Percentiles rank a stretch among this genome's conserved stretches.
Conservation (phyloP, 257 asterid species). For the Paulownia fortunei region DNA sequence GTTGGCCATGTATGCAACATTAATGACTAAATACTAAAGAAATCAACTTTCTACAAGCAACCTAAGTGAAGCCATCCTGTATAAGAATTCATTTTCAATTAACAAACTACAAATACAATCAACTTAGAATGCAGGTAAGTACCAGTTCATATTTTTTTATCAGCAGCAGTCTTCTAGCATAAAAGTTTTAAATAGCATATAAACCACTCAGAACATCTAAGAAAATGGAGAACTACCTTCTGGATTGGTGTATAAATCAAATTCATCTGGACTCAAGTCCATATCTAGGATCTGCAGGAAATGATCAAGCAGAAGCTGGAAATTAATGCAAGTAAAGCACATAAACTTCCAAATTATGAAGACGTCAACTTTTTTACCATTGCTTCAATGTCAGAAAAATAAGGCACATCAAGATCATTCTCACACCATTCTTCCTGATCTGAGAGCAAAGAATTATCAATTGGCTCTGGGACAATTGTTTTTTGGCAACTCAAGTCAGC, state of each 20-base stretch:
- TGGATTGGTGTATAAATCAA: constrained; percentile 40
- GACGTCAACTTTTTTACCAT: constrained; percentile 59
- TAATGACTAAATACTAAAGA: neutral
- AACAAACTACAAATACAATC: neutral
- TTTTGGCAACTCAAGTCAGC: constrained; percentile 35
- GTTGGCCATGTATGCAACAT: neutral
- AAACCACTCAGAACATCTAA: constrained; percentile 16
- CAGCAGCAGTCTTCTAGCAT: neutral
- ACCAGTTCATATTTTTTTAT: neutral
- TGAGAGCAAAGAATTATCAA: constrained; percentile 34
- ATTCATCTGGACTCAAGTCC: constrained; percentile 76
- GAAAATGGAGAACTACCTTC: constrained; percentile 60
- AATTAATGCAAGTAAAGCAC: constrained; percentile 30
- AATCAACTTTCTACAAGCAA: constrained; percentile 7
- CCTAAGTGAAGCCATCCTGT: neutral
- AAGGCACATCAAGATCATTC: constrained; percentile 67
- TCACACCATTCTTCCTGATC: constrained; percentile 61
- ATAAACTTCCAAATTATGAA: constrained; percentile 25
- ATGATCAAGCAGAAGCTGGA: constrained; percentile 20
- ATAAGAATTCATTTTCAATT: neutral
- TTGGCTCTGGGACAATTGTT: constrained; percentile 26
- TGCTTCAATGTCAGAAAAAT: constrained; percentile 79
- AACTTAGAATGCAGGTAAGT: neutral
- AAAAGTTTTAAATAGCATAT: neutral
- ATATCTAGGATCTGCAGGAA: constrained; percentile 76